A percentile compares a stretch with the other conserved stretches of the same genome.
These are phyloP conservation scores for Lasiosphaeria miniovina DNA, from an alignment of 495 filamentous ascomycete genomes.

Conservation along the genomic window DNA sequence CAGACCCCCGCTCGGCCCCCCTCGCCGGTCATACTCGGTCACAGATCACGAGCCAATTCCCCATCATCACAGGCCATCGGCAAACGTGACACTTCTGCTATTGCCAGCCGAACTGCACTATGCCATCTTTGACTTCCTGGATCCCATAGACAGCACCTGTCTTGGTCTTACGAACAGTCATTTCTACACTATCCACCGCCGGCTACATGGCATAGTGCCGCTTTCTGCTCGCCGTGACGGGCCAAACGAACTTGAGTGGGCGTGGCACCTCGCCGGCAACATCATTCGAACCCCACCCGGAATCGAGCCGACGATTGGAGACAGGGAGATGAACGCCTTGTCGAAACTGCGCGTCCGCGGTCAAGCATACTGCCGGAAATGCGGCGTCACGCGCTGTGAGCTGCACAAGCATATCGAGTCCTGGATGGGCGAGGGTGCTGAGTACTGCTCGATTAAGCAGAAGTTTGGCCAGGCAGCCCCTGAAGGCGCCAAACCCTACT, in stretches of 20 bases:
- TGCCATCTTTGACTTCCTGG: conserved; percentile 52
- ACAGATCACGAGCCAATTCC: conserved; percentile 46
- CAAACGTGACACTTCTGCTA: conserved; percentile 36
- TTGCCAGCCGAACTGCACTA: conserved; percentile 59
- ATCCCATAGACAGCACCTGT: conserved; percentile 53
- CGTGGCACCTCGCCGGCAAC: conserved; percentile 48
- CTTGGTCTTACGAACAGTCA: conserved; percentile 51
- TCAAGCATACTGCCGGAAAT: conserved; percentile 50
- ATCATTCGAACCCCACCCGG: conserved; percentile 21
- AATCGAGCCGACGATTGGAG: conserved; percentile 8
- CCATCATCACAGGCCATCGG: conserved; percentile 35
- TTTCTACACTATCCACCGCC: conserved; percentile 51
- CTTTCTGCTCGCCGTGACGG: conserved; percentile 47
- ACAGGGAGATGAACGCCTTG: conserved; percentile 35
- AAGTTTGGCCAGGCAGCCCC: conserved; percentile 45
- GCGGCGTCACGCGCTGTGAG: conserved; percentile 51
- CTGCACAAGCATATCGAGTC: conserved; percentile 51
- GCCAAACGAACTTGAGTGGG: conserved; percentile 55
- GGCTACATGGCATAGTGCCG: conserved; percentile 47
- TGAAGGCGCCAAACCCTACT: conserved; percentile 37
- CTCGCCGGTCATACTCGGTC: conserved; percentile 47
- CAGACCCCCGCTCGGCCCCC: conserved; percentile 30
- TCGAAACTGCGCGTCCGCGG: conserved; percentile 41
- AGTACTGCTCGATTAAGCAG: conserved; percentile 51
- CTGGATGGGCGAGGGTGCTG: conserved; percentile 47